A percentile compares a stretch with the other conserved stretches of the same genome.
Evolutionary conservation across 2,329 filamentous ascomycete species (phyloP).

Genomic region (Colletotrichum sp.): DNA sequence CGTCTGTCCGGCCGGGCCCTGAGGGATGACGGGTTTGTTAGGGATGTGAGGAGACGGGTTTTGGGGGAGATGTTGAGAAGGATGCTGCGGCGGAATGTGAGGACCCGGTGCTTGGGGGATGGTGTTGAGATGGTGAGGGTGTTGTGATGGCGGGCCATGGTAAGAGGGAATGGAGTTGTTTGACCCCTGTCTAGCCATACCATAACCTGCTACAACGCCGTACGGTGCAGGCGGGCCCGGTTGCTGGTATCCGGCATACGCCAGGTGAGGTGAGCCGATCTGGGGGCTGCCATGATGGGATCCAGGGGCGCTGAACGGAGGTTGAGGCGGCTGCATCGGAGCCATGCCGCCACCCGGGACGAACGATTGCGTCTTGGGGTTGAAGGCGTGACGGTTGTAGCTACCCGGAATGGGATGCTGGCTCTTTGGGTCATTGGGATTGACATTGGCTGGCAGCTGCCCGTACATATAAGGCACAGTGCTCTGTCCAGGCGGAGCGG

Average conservation of each 20-base stretch:
- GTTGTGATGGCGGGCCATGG: conserved; percentile 38
- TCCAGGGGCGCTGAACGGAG: conserved; percentile 51
- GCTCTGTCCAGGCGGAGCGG: conserved; percentile 22
- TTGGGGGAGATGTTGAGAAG: conserved; percentile 48
- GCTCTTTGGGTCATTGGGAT: conserved; percentile 73
- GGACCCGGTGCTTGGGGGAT: conserved; percentile 31
- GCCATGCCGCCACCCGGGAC: conserved; percentile 65
- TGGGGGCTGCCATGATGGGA: conserved; percentile 60
- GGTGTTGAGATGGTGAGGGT: conserved; percentile 46
- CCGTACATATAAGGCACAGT: conserved; percentile 75
- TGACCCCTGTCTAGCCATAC: conserved; percentile 62
- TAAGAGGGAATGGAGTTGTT: conserved; percentile 59
- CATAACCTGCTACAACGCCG: conserved; percentile 48
- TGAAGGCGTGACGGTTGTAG: conserved; percentile 85
- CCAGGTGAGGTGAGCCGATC: conserved; percentile 54
- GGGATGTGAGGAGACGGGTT: conserved; percentile 45
- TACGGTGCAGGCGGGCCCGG: conserved; percentile 51
- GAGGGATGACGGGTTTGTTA: conserved; percentile 49
- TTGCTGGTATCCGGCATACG: conserved; percentile 54
- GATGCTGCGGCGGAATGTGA: conserved; percentile 41
- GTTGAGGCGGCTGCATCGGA: conserved; percentile 51
- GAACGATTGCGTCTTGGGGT: conserved; percentile 93
- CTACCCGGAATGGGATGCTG: conserved; percentile 87
- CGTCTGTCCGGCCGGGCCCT: conserved; percentile 44
- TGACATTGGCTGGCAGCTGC: conserved; percentile 73